Base-by-base conservation (phyloP, 139 green algal genomes). In the Yamagishiella unicocca region DNA sequence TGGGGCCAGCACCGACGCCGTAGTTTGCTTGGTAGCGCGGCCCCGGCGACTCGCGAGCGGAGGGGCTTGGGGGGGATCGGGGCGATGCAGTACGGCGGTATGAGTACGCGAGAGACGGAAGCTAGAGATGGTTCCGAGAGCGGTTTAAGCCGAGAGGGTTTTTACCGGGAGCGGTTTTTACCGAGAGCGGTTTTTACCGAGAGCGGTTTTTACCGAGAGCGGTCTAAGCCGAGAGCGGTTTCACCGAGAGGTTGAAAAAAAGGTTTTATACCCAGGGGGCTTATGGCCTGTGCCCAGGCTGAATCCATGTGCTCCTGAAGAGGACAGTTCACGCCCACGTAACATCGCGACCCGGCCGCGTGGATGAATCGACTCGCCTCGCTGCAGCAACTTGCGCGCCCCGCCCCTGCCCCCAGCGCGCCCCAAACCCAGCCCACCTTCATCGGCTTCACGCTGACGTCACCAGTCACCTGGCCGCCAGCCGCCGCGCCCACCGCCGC, bases 401-500 rank as follows among this genome's bases (percentile, higher is more conserved):
- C 50, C 17, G 14, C 50, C 50, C 17, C 50, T 58, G 14, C 50
- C 50, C 17, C 50, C 50, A 12, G 12, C 50, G 12, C 50, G 12
- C 50, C 50, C 50, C 17, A 12, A 12, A 12, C 17, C 50, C 50
- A 12, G 12, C 74, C 0, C 46, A 86, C 80, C 62, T 54, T 22
- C 64, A 77, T 67, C 2, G 80, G 64, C 33, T 40, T 40, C 1
- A 86, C 80, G 43, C 31, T 78, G 37, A 86, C 80, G 31, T 86
- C 80, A 19, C 80, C 80, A 2, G 80, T 86, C 17, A 86, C 80
- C 64, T 86, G 80, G 7, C 80, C 80, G 62, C 80, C 80, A 17
- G 80, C 80, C 43, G 80, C 80, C 45, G 80, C 80, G 29, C 80
- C 80, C 64, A 86, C 4, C 43, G 80, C 80, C 31, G 80, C 80